Evolutionary conservation across 306 rosid genomes (phyloP).

Genomic region (Potentilla sterilis): DNA sequence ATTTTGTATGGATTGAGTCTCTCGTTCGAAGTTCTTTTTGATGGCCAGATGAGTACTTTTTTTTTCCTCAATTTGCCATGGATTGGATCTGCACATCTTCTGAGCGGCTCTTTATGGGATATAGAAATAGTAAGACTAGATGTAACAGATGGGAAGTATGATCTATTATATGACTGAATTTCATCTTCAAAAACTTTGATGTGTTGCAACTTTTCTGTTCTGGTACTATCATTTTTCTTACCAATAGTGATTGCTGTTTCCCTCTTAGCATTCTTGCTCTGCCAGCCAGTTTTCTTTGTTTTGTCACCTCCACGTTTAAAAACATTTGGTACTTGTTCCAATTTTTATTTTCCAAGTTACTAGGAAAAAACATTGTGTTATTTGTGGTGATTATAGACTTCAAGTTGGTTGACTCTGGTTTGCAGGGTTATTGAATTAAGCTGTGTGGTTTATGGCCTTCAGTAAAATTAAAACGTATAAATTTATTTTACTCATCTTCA

Average conservation of each 20-base stretch:
- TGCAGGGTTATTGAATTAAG: constrained; percentile 31
- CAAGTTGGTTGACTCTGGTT: constrained; percentile 17
- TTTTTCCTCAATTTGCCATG: neutral
- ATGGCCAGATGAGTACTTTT: neutral
- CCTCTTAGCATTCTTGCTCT: neutral
- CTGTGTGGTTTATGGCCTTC: constrained; percentile 32
- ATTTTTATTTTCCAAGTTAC: neutral
- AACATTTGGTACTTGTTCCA: neutral
- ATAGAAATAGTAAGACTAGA: neutral
- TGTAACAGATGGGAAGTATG: neutral
- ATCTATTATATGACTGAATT: neutral
- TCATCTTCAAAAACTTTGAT: neutral
- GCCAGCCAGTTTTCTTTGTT: neutral
- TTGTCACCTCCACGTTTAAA: neutral
- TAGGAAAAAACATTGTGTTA: neutral
- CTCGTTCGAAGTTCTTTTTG: neutral
- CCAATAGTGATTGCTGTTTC: neutral
- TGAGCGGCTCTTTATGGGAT: neutral
- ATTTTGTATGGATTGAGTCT: neutral
- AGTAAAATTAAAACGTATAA: no score
- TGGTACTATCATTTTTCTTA: neutral
- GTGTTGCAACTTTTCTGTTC: neutral
- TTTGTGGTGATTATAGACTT: neutral
- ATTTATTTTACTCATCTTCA: no score
- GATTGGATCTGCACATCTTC: neutral